Conservation (phyloP, 1,284 basidiomycete species). For the Volvariella volvacea region DNA sequence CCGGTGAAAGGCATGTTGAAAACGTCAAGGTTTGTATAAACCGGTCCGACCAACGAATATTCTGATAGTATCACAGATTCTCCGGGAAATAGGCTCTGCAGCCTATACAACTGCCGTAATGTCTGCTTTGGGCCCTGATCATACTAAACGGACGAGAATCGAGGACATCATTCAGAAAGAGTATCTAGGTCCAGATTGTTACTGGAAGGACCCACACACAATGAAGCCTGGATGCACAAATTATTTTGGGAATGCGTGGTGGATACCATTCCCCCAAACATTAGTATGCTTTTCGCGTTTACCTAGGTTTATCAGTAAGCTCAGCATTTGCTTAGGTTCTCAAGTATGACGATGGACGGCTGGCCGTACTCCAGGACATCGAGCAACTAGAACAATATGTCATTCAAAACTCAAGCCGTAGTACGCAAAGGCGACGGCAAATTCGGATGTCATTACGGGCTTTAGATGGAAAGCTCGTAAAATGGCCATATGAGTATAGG, state of each 20-base stretch:
- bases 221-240: slow-evolving; percentile 33
- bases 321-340: slow-evolving; percentile 55
- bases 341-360: slow-evolving; percentile 61
- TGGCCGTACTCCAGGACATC: slow-evolving; percentile 41
- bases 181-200: slow-evolving; percentile 63
- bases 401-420: slow-evolving; percentile 51
- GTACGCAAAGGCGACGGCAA: slow-evolving; percentile 47
- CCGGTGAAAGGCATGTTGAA: slow-evolving; percentile 72
- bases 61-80: slow-evolving; percentile 39
- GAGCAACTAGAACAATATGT: slow-evolving; percentile 58
- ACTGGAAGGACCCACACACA: slow-evolving; percentile 37
- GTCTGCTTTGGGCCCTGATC: slow-evolving; percentile 41
- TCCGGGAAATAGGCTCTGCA: slow-evolving; percentile 56
- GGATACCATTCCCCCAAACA: slow-evolving; percentile 73
- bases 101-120: slow-evolving; percentile 46
- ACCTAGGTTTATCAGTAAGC: too few species aligned
- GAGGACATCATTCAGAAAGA: slow-evolving; percentile 47
- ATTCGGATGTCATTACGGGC: slow-evolving; percentile 64
- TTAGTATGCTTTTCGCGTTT: slow-evolving; percentile 30
- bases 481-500: slow-evolving; percentile 61
- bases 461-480: slow-evolving; percentile 58
- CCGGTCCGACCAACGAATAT: neutral
- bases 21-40: slow-evolving; percentile 63
- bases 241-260: slow-evolving; percentile 72
- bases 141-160: slow-evolving; percentile 36